These are phyloP conservation scores for Anastatica hierochuntica DNA, from an alignment of 345 rosid species.

Conservation along the genomic window DNA sequence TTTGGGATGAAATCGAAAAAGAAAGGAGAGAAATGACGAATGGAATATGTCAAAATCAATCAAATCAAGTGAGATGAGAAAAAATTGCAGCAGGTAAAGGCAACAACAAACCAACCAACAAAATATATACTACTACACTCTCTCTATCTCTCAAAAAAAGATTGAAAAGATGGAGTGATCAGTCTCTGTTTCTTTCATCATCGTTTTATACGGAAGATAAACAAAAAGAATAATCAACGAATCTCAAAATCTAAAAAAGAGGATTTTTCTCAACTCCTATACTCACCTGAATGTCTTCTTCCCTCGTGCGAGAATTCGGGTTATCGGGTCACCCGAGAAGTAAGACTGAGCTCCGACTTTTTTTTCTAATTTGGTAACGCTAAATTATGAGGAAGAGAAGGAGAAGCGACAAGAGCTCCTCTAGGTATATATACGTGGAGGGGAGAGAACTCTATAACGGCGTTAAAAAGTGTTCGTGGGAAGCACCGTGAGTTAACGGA, in stretches of 20 bases:
- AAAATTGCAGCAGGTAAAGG: too few relatives aligned
- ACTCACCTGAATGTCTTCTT: constrained; percentile 18
- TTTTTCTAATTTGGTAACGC: not conserved
- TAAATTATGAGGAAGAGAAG: not conserved
- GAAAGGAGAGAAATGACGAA: too few relatives aligned
- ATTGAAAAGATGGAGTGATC: too few relatives aligned
- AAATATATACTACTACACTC: too few relatives aligned
- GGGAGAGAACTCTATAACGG: constrained; percentile 26
- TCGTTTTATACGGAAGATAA: too few relatives aligned
- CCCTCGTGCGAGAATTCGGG: constrained; percentile 6
- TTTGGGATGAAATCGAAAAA: too few relatives aligned
- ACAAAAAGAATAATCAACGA: not conserved
- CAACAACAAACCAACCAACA: too few relatives aligned
- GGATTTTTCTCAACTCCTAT: not conserved
- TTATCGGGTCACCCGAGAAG: constrained; percentile 17
- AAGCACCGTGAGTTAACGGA: constrained; percentile 45
- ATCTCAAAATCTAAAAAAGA: not conserved
- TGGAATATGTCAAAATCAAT: too few relatives aligned
- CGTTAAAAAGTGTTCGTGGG: too few relatives aligned
- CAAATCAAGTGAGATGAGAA: too few relatives aligned
- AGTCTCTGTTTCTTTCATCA: too few relatives aligned
- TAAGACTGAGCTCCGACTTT: constrained; percentile 28
- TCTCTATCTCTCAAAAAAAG: too few relatives aligned
- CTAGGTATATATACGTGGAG: constrained; percentile 33
- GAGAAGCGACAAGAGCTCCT: constrained; percentile 21